phyloP scores from a whole-genome alignment of 1,139 yeast species.

The Saccharomycopsis hybrid region DNA sequence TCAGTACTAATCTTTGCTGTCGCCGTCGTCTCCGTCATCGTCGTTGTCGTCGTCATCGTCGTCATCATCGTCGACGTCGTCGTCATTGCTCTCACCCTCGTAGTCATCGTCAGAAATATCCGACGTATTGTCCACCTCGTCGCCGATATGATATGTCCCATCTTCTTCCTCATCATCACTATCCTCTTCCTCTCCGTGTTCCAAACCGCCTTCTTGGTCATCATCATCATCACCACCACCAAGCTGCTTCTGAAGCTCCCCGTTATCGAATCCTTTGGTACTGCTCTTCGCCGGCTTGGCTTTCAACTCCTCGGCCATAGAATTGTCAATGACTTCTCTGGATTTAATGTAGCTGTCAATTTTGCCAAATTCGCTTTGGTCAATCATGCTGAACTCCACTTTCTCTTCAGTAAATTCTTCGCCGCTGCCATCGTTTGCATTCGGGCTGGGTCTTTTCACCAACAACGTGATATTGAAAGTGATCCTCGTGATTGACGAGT shows the following conservation, averaged over 20 bases:
- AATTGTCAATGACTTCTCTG: constrained; percentile 65
- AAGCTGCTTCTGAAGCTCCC: constrained; percentile 25
- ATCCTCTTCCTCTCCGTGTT: no score
- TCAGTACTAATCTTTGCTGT: no score
- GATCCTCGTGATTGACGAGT: constrained; percentile 76
- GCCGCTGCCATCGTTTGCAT: constrained; percentile 22
- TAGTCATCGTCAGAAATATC: constrained; percentile 3
- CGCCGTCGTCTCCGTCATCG: no score
- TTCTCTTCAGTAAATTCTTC: constrained; percentile 35
- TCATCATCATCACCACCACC: constrained; percentile 24
- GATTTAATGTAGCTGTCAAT: constrained; percentile 68
- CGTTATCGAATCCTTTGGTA: no score
- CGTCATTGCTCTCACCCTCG: constrained; percentile 4
- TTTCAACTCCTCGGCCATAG: constrained; percentile 74
- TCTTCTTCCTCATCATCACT: constrained; percentile 25
- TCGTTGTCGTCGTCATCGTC: constrained; percentile 1
- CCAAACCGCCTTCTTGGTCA: no score
- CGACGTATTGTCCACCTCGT: constrained; percentile 17
- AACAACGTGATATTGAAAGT: constrained; percentile 63
- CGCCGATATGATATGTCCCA: constrained; percentile 20
- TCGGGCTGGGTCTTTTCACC: constrained; percentile 23
- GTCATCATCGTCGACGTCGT: not conserved
- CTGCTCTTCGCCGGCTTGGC: constrained; percentile 49
- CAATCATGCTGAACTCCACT: constrained; percentile 85
- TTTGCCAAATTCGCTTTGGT: constrained; percentile 65